Conservation (phyloP, 768 basidiomycete genomes). For the Tricholoma bakamatsutake region DNA sequence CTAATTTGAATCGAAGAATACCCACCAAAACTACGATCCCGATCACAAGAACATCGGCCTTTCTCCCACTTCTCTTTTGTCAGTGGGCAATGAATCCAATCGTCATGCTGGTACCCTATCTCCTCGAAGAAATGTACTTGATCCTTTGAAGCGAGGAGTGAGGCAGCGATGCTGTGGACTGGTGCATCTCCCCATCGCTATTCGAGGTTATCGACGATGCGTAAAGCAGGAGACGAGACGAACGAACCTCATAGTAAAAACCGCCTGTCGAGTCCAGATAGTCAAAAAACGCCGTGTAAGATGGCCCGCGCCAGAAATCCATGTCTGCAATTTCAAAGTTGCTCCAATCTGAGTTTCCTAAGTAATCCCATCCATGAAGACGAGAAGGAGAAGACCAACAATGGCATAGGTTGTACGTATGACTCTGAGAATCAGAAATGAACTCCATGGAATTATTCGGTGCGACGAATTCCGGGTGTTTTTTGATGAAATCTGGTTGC, state of each 20-base stretch:
- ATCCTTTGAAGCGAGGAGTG: conserved; percentile 63
- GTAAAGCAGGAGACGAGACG: conserved; percentile 24
- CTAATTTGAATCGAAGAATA: not conserved
- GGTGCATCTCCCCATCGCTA: conserved; percentile 86
- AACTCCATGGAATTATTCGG: conserved; percentile 50
- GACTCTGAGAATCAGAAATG: conserved; percentile 3
- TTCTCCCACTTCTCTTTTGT: conserved; percentile 37
- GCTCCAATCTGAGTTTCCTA: conserved; percentile 41
- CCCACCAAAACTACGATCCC: conserved; percentile 55
- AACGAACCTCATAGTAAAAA: conserved; percentile 57
- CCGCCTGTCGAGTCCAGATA: conserved; percentile 56
- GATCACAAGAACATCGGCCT: conserved; percentile 62
- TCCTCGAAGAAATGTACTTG: conserved; percentile 79
- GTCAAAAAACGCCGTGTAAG: conserved; percentile 61
- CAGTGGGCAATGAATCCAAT: conserved; percentile 67
- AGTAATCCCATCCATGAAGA: not conserved
- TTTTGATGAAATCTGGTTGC: conserved; percentile 50
- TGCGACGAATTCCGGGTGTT: conserved; percentile 50
- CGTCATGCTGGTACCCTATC: conserved; percentile 78
- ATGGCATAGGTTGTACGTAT: conserved; percentile 52
- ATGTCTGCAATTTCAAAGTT: conserved; percentile 73
- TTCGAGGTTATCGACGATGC: conserved; percentile 30
- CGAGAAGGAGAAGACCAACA: conserved; percentile 35
- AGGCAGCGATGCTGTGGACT: conserved; percentile 77
- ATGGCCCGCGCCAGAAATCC: conserved; percentile 56